These are phyloP conservation scores for Paraphoma sp. DNA, from an alignment of 2,329 filamentous ascomycete species.

Conservation along the genomic window DNA sequence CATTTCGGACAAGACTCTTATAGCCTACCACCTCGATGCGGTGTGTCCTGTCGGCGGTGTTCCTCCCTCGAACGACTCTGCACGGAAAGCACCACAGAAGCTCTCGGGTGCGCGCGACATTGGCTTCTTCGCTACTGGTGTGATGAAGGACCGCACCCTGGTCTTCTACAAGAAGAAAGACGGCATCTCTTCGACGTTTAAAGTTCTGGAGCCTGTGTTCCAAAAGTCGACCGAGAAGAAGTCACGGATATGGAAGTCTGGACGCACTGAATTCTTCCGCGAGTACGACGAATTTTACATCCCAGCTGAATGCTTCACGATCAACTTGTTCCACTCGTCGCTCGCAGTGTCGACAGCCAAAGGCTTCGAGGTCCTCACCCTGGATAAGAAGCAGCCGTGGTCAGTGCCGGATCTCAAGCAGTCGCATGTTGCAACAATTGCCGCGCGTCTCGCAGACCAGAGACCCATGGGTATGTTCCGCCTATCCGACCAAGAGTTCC, in stretches of 20 bases:
- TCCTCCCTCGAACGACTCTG: conserved; percentile 72
- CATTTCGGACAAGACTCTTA: conserved; percentile 87
- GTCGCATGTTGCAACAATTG: conserved; percentile 82
- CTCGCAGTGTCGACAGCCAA: conserved; percentile 90
- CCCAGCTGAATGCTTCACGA: conserved; percentile 89
- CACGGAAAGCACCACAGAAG: conserved; percentile 87
- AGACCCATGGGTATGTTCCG: conserved; percentile 95
- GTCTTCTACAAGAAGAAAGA: conserved; percentile 98
- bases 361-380: conserved; percentile 92
- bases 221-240: conserved; percentile 90
- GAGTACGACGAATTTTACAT: conserved; percentile 99
- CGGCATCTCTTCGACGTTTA: conserved; percentile 90
- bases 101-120: conserved; percentile 88
- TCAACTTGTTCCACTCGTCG: conserved; percentile 95
- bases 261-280: conserved; percentile 91
- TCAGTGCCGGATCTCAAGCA: conserved; percentile 86
- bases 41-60: conserved; percentile 65
- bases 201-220: conserved; percentile 92
- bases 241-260: conserved; percentile 71
- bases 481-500: conserved; percentile 78
- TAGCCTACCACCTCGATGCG: conserved; percentile 92
- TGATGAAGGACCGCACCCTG: conserved; percentile 95
- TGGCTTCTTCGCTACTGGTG: conserved; percentile 92
- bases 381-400: conserved; percentile 97
- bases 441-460: conserved; percentile 80